phyloP scores from a whole-genome alignment of 345 rosid genomes.

The Pelargonium nanum region DNA sequence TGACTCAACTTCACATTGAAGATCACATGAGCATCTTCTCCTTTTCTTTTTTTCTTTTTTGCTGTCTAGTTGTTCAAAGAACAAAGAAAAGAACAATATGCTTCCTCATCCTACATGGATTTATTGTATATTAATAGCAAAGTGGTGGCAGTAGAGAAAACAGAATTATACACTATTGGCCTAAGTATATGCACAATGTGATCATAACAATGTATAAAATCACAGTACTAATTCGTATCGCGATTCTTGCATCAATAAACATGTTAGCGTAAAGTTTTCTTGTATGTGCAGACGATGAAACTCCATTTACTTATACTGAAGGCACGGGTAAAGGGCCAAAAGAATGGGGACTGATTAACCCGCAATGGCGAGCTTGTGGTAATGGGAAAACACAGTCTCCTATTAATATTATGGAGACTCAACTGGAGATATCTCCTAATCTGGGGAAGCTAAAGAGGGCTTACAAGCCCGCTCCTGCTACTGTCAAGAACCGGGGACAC shows the following conservation, averaged over 20 bases:
- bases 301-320: conserved; percentile 26
- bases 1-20: too few relatives aligned
- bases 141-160: too few relatives aligned
- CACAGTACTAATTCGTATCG: neutral
- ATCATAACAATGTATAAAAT: too few relatives aligned
- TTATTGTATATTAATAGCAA: too few relatives aligned
- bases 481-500: conserved; percentile 50
- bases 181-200: too few relatives aligned
- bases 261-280: neutral
- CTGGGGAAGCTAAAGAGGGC: conserved; percentile 31
- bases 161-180: too few relatives aligned
- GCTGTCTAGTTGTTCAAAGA: too few relatives aligned
- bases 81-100: too few relatives aligned
- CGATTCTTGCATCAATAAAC: neutral
- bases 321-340: conserved; percentile 35
- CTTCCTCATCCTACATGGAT: too few relatives aligned
- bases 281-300: conserved; percentile 30
- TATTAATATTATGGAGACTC: conserved; percentile 30
- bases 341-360: conserved; percentile 37
- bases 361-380: conserved; percentile 41
- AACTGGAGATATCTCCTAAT: conserved; percentile 15
- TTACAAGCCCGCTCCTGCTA: conserved; percentile 51
- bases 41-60: too few relatives aligned
- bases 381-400: conserved; percentile 60
- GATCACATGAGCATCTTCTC: too few relatives aligned